Evolutionary conservation across 2,329 filamentous ascomycete genomes (phyloP), one percentile per base, ranked within the genome.

Genomic region (Xylariomycetidae sp.): DNA sequence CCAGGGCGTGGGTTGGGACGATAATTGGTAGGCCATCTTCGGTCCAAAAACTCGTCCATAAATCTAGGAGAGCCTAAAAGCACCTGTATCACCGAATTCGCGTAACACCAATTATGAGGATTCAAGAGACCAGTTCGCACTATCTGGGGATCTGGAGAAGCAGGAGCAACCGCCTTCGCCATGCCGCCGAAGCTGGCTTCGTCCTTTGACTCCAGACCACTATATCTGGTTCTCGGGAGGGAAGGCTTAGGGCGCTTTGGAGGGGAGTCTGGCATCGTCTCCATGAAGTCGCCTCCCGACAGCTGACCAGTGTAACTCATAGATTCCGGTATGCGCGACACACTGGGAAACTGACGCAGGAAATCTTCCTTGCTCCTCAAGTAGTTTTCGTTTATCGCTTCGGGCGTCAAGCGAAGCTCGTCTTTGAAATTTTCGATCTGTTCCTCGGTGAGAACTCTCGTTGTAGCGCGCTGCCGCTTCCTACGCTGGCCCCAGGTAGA

Each of bases 11-110:
- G 82, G 69, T 75, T 53, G 52, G 87, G 59, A 57, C 85, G 67
- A 72, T 80, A 77, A 70, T 88, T 67, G 68, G 76, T 51, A 68
- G 77, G 46, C 83, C 76, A 70, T 61, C 73, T 50, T 54, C 67
- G 48, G 55, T 74, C 62, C 61, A 86, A 51, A 54, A 83, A 53
- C 66, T 82, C 66, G 63, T 79, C 56, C 62, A 75, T 66, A 72
- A 95, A 72, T 62, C 77, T 61, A 53, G 76, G 54, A 1, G 88
- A 90, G 2, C 81, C 82, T 38, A 85, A 84, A 13, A 96, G 65
- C 40, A 84, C 85, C 59, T 97, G 90, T 16, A 97, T 68, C 0
- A 82, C 82, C n/a, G 87, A 82, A 59, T 95, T 96, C 69, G 92
- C 88, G 54, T 95, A 96, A 57, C 90, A 96, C 45, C 85, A 89